Conservation (phyloP, 345 rosid genomes). For the Carallia pectinifolia region DNA sequence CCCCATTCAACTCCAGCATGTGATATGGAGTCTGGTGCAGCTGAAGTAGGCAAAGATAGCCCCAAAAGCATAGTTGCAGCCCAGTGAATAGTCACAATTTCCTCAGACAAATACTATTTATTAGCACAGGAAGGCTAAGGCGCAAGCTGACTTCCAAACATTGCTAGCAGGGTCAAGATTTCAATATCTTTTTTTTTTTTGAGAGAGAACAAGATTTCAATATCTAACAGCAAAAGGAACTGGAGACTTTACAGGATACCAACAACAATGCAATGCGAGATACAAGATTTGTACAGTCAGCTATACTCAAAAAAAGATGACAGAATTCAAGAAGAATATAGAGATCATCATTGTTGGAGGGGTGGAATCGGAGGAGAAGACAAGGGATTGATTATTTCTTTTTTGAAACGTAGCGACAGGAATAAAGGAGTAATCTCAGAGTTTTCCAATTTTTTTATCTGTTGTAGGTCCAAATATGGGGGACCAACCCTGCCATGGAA, state of each 20-base stretch:
- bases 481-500: slow-evolving; percentile 13
- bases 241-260: too few relatives aligned
- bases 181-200: too few relatives aligned
- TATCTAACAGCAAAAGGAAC: neutral
- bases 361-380: neutral
- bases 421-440: neutral
- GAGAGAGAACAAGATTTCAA: neutral
- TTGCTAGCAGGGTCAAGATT: neutral
- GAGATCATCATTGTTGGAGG: neutral
- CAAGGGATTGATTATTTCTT: neutral
- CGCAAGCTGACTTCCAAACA: slow-evolving; percentile 21
- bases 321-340: slow-evolving; percentile 1
- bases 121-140: slow-evolving; percentile 13
- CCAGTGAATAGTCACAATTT: slow-evolving; percentile 3
- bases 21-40: slow-evolving; percentile 12
- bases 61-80: slow-evolving; percentile 17
- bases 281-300: neutral
- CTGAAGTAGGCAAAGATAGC: slow-evolving; percentile 8
- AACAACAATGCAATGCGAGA: too few relatives aligned
- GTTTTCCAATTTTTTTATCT: neutral
- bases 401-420: too few relatives aligned
- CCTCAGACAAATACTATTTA: neutral
- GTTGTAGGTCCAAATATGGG: neutral
- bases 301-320: neutral
- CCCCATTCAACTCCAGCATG: slow-evolving; percentile 26